Evolutionary conservation across 805 yeast species (phyloP).

Genomic region (Metschnikowia arizonensis): DNA sequence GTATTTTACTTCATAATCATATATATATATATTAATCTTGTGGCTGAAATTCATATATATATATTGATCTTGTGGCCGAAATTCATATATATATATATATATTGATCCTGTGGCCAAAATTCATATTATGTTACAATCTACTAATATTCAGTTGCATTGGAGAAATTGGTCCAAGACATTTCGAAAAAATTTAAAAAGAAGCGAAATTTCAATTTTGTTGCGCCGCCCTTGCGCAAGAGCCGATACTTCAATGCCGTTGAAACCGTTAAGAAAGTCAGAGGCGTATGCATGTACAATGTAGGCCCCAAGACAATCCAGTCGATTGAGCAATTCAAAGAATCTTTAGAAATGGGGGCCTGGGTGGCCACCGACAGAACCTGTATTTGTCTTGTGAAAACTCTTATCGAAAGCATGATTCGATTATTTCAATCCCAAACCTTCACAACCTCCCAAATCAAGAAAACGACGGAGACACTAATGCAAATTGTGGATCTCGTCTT

Average conservation of each 20-base stretch:
- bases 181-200: constrained; percentile 1
- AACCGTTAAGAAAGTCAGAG: constrained; percentile 7
- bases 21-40: no score
- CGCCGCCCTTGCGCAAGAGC: constrained; percentile 2
- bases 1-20: background rate
- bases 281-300: constrained; percentile 7
- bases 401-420: constrained; percentile 9
- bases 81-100: no score
- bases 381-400: constrained; percentile 1
- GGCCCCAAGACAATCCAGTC: constrained; percentile 5
- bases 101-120: no score
- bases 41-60: no score
- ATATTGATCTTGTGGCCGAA: no score
- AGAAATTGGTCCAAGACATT: constrained; percentile 4
- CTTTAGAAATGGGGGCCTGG: constrained; percentile 6
- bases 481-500: constrained; percentile 7
- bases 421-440: background rate
- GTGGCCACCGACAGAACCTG: background rate
- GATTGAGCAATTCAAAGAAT: constrained; percentile 1
- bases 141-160: constrained; percentile 6
- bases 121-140: background rate
- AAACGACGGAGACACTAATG: constrained; percentile 2
- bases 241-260: constrained; percentile 5
- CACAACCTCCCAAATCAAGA: background rate
- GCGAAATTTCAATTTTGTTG: background rate